Percentiles rank a stretch among this genome's conserved stretches.
phyloP scores from a whole-genome alignment of 2,329 filamentous ascomycete genomes.

The Ilyonectria robusta region DNA sequence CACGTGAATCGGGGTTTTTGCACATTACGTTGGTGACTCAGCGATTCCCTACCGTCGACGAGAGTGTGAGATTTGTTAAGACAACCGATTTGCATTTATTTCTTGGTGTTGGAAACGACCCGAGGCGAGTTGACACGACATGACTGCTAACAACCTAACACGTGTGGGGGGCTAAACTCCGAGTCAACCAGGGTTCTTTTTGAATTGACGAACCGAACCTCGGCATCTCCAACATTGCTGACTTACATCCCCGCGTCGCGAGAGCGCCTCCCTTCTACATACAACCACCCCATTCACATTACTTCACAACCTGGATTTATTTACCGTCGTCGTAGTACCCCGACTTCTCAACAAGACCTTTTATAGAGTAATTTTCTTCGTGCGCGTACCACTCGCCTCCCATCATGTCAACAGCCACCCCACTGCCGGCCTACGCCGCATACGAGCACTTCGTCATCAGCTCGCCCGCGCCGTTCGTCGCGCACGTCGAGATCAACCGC shows the following conservation, averaged over 20 bases:
- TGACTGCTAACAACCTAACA: background rate
- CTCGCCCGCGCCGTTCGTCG: conserved; percentile 80
- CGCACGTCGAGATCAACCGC: conserved; percentile 93
- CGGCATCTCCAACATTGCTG: conserved; percentile 41
- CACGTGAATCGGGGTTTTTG: conserved; percentile 3
- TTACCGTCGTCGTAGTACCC: background rate
- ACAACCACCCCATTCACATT: background rate
- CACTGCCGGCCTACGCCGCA: conserved; percentile 56
- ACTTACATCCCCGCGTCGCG: conserved; percentile 19
- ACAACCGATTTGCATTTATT: background rate
- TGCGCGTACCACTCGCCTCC: background rate
- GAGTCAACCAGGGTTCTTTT: conserved; percentile 26
- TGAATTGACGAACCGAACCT: conserved; percentile 33
- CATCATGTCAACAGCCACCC: conserved; percentile 43
- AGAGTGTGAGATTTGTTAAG: background rate
- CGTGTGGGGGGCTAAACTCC: conserved; percentile 25
- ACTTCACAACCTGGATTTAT: background rate
- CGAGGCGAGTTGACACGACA: background rate
- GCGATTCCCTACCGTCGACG: background rate
- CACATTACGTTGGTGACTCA: background rate
- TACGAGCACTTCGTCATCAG: conserved; percentile 81
- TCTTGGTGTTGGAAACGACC: background rate
- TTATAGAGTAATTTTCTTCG: background rate
- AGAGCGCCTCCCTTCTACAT: conserved; percentile 2
- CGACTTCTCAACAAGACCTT: background rate